A percentile compares a stretch with the other conserved stretches of the same genome.
phyloP scores from a whole-genome alignment of 257 asterid species.

The Pogostemon cablin region DNA sequence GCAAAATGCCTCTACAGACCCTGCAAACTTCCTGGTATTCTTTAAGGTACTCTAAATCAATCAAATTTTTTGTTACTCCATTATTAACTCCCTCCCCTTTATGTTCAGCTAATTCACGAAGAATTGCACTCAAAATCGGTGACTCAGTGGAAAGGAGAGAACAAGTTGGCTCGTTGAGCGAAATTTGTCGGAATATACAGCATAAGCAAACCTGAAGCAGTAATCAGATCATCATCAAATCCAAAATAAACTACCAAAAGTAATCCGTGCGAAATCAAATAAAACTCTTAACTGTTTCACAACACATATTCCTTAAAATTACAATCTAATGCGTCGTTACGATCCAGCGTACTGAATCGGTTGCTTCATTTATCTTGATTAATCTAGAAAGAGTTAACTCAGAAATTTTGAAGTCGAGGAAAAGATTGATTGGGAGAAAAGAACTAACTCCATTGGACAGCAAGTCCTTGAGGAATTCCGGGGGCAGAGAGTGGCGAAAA shows the following conservation, averaged over 20 bases:
- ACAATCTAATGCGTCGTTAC: not conserved
- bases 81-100: conserved; percentile 39
- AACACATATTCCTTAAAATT: not conserved
- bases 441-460: conserved; percentile 61
- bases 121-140: conserved; percentile 39
- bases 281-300: not conserved
- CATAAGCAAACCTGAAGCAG: conserved; percentile 61
- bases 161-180: conserved; percentile 45
- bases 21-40: conserved; percentile 55
- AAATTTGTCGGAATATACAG: conserved; percentile 66
- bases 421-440: conserved; percentile 4
- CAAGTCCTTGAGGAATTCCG: conserved; percentile 56
- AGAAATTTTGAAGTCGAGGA: not conserved
- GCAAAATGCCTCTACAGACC: conserved; percentile 75
- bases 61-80: conserved; percentile 33
- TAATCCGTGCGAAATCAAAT: not conserved
- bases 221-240: conserved; percentile 20
- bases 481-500: conserved; percentile 56
- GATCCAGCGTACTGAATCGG: not conserved
- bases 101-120: conserved; percentile 44
- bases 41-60: conserved; percentile 28
- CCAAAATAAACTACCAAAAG: conserved; percentile 1
- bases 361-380: not conserved
- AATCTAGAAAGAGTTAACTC: not conserved
- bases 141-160: conserved; percentile 50